Evolutionary conservation across 352 stramenopile species (phyloP).

Genomic region (Lagenidium giganteum): DNA sequence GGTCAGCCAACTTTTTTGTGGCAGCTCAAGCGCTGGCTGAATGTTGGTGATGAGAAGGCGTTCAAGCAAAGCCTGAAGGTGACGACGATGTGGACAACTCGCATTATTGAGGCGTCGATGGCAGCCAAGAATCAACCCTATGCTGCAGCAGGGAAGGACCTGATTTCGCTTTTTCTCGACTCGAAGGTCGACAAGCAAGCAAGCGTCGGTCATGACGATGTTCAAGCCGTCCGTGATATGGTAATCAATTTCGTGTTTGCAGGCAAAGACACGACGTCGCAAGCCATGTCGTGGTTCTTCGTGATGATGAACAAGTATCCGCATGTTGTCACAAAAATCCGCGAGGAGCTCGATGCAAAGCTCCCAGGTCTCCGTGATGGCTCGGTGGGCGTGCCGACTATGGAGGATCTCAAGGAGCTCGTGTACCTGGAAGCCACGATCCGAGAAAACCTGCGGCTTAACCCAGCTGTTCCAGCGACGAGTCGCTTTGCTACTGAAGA

Average conservation of each 20-base stretch:
- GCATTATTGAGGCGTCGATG: slow-evolving; percentile 50
- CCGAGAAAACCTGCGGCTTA: slow-evolving; percentile 60
- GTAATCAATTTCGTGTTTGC: slow-evolving; percentile 72
- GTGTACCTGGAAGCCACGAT: slow-evolving; percentile 59
- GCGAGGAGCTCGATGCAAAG: slow-evolving; percentile 40
- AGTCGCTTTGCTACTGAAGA: slow-evolving; percentile 32
- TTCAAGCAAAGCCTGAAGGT: slow-evolving; percentile 31
- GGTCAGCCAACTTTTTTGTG: slow-evolving; percentile 30
- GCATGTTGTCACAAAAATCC: slow-evolving; percentile 41
- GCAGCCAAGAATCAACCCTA: slow-evolving; percentile 10
- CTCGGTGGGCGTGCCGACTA: slow-evolving; percentile 18
- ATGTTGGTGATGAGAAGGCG: slow-evolving; percentile 29
- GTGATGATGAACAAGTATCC: slow-evolving; percentile 53
- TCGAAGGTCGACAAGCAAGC: slow-evolving; percentile 23
- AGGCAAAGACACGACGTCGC: slow-evolving; percentile 68
- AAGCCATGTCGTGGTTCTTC: slow-evolving; percentile 63
- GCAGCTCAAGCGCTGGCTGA: slow-evolving; percentile 28
- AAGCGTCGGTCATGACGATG: slow-evolving; percentile 20
- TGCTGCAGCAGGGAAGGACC: slow-evolving; percentile 7
- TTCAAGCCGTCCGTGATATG: slow-evolving; percentile 61
- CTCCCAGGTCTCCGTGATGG: slow-evolving; percentile 10
- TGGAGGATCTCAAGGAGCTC: slow-evolving; percentile 38
- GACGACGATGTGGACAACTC: slow-evolving; percentile 38
- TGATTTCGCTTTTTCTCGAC: slow-evolving; percentile 32
- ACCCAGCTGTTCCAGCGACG: slow-evolving; percentile 51